These are phyloP conservation scores for Globisporangium radiosum DNA, from an alignment of 352 stramenopile genomes.

Conservation along the genomic window DNA sequence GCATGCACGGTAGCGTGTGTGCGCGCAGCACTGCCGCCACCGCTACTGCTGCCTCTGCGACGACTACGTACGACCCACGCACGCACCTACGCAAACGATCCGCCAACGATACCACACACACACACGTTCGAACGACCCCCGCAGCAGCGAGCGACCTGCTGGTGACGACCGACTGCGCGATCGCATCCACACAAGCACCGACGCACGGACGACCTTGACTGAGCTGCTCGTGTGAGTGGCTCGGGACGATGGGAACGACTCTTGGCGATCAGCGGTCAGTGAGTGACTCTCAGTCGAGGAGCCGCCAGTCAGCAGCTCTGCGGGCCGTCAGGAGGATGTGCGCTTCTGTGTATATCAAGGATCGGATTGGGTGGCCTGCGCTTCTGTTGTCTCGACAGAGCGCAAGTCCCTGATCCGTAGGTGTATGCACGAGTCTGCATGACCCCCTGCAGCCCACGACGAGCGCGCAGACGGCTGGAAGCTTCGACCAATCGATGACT, in stretches of 20 bases:
- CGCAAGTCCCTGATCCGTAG: slow-evolving; percentile 55
- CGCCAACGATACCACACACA: no score
- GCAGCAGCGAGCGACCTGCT: not conserved
- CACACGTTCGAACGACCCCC: slow-evolving; percentile 8
- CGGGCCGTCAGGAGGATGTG: slow-evolving; percentile 33
- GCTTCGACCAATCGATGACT: not conserved
- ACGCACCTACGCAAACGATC: no score
- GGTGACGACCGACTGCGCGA: not conserved
- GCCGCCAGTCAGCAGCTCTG: slow-evolving; percentile 6
- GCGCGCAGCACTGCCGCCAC: no score
- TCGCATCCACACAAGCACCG: not conserved
- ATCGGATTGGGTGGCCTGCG: slow-evolving; percentile 58
- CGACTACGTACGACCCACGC: no score
- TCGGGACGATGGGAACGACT: slow-evolving; percentile 16
- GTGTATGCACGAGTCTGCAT: slow-evolving; percentile 75
- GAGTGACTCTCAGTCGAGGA: slow-evolving; percentile 1
- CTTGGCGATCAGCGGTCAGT: slow-evolving; percentile 6
- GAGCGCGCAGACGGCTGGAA: slow-evolving; percentile 1
- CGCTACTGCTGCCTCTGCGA: no score
- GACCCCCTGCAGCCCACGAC: slow-evolving; percentile 25
- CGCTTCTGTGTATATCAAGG: slow-evolving; percentile 77
- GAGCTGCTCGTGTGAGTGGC: not conserved
- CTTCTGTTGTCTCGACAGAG: not conserved
- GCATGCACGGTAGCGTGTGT: not conserved
- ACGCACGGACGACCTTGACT: slow-evolving; percentile 11